Evolutionary conservation across 495 filamentous ascomycete genomes (phyloP), one percentile per base, ranked within the genome.

Genomic region (Cryomyces antarcticus): DNA sequence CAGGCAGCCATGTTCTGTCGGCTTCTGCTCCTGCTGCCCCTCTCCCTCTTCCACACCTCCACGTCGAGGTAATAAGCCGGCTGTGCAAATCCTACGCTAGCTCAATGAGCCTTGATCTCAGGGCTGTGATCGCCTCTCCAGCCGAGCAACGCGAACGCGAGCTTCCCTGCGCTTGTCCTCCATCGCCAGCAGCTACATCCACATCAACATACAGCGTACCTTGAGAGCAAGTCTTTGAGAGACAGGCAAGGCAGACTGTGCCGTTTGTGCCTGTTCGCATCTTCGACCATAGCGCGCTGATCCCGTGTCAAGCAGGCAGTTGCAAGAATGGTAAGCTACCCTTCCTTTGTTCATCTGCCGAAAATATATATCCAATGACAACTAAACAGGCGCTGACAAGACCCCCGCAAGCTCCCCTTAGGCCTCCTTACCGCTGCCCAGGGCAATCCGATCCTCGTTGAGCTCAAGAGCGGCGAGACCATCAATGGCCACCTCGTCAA

Each of bases 381-480:
- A 27, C 5, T 37, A 4, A 29, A 27, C 31, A 43, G 41, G 28
- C 27, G 41, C 49, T 47, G 39, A 48, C 33, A 12, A 13, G 29
- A 35, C 12, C 7, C 37, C 29, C 4, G 36, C 37, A 41, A 95
- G 89, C 66, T 97, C 46, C 89, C 89, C 46, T 70, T 96, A 48
- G 92, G 87, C 43, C 78, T 97, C 31, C 68, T 97, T 34, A 94
- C 78, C 45, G 89, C 88, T 54, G 88, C 89, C 43, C 84, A 94
- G 68, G 92, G 92, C 72, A 84, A 93, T 62, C 87, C 88, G 9
- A 96, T 97, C 86, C 82, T 96, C 42, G 89, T 97, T 37, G 89
- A 97, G 69, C 82, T 97, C 48, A 97, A 97, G 70, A 94, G 88
- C 52, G 92, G 89, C 61, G 92, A 96, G 60, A 96, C 88, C 0